phyloP scores from a whole-genome alignment of 1,284 basidiomycete genomes.

The Cystobasidiaceae sp. region DNA sequence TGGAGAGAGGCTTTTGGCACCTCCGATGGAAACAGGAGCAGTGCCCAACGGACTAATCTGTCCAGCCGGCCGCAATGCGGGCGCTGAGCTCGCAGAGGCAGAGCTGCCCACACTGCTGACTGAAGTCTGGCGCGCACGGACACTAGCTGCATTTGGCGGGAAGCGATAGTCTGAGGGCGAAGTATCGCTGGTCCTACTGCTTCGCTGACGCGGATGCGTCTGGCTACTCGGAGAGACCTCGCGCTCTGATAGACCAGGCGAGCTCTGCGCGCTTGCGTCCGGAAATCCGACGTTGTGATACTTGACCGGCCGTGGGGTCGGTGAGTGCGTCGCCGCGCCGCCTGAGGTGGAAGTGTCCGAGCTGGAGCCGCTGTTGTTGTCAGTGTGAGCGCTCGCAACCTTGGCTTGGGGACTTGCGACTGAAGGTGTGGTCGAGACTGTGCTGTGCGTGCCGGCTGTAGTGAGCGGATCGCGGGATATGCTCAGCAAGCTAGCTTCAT shows the following conservation, averaged over 20 bases:
- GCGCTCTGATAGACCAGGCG: not conserved
- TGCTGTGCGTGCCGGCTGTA: too few relatives aligned
- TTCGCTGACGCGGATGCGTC: not conserved
- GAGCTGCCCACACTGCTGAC: constrained; percentile 3
- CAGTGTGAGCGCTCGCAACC: too few relatives aligned
- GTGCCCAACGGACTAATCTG: not conserved
- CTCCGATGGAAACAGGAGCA: not conserved
- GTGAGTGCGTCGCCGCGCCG: not conserved
- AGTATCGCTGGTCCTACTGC: not conserved
- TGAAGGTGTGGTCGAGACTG: too few relatives aligned
- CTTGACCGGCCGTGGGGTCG: not conserved
- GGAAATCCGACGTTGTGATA: too few relatives aligned
- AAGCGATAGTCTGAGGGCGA: constrained; percentile 1
- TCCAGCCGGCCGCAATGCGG: not conserved
- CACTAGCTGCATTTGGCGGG: not conserved
- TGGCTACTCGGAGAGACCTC: not conserved
- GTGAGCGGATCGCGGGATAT: not conserved
- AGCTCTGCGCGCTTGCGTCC: not conserved
- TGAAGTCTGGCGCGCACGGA: constrained; percentile 1
- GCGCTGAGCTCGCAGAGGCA: constrained; percentile 7
- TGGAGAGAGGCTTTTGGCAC: constrained; percentile 6
- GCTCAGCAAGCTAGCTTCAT: constrained; percentile 27
- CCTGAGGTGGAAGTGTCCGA: not conserved
- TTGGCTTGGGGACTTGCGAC: too few relatives aligned
- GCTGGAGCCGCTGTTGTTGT: not conserved